Conservation (phyloP, 2,329 filamentous ascomycete species). For the Scedosporium minutisporum region DNA sequence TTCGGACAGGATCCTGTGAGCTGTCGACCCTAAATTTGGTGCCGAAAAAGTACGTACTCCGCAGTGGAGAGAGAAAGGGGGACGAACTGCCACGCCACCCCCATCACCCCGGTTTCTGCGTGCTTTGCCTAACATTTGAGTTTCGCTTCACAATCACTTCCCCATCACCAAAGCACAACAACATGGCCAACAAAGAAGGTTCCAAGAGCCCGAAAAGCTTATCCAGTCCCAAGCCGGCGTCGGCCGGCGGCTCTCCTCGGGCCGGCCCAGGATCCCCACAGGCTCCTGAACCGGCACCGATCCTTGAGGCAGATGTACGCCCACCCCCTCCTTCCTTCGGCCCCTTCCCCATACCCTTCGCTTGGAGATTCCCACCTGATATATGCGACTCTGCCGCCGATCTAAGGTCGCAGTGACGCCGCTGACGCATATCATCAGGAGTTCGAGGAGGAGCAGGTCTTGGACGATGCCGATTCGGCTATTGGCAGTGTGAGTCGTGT, state of each 20-base stretch:
- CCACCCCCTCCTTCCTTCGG: neutral
- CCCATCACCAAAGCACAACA: too few relatives aligned
- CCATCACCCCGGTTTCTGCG: too few relatives aligned
- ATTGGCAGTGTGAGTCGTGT: neutral
- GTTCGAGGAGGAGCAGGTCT: neutral
- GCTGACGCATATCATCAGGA: neutral
- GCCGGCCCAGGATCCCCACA: neutral
- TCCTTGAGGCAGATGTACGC: conserved; percentile 1
- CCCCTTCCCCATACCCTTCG: too few relatives aligned
- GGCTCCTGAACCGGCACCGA: neutral
- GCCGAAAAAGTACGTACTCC: too few relatives aligned
- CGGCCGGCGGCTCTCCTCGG: neutral
- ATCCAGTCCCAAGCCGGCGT: neutral
- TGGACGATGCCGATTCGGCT: neutral
- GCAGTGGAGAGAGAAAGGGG: too few relatives aligned
- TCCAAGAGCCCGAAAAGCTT: neutral
- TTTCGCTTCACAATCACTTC: too few relatives aligned
- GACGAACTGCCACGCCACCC: too few relatives aligned
- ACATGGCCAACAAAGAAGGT: too few relatives aligned
- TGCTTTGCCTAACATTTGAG: too few relatives aligned
- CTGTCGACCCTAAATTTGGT: too few relatives aligned
- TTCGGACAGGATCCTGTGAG: too few relatives aligned
- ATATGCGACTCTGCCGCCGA: neutral
- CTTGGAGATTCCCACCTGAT: neutral
- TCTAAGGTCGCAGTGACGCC: too few relatives aligned